phyloP scores from a whole-genome alignment of 352 stramenopile genomes.

The Globisporangium acanthophoron region DNA sequence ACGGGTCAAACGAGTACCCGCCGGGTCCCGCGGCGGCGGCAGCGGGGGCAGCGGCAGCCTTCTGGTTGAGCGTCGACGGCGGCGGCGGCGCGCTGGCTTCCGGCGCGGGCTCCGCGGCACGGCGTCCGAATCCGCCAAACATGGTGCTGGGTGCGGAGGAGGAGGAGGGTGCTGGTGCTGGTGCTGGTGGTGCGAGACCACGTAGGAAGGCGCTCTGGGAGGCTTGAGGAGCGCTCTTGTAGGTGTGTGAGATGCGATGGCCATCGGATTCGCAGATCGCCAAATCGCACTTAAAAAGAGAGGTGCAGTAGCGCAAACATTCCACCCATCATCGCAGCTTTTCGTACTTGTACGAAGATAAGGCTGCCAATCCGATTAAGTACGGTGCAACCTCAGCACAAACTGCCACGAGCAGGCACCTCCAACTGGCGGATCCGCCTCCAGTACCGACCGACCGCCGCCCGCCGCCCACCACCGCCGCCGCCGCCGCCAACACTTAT shows the following conservation, averaged over 20 bases:
- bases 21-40: slow-evolving; percentile 16
- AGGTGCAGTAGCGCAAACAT: neutral
- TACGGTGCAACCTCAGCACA: neutral
- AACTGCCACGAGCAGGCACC: neutral
- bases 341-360: neutral
- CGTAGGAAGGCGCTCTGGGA: too few relatives aligned
- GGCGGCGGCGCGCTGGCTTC: slow-evolving; percentile 5
- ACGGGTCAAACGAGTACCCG: slow-evolving; percentile 93
- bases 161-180: neutral
- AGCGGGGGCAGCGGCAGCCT: slow-evolving; percentile 8
- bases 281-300: neutral
- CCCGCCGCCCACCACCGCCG: too few relatives aligned
- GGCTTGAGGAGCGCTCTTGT: too few relatives aligned
- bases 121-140: slow-evolving; percentile 19
- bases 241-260: neutral
- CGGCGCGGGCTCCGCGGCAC: slow-evolving; percentile 10
- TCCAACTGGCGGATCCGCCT: neutral
- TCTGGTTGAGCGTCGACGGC: slow-evolving; percentile 20
- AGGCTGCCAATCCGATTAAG: too few relatives aligned
- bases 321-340: neutral
- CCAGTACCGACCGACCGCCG: neutral
- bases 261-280: neutral
- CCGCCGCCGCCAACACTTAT: neutral
- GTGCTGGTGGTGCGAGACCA: neutral
- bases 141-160: slow-evolving; percentile 5